phyloP scores from a whole-genome alignment of 768 basidiomycete species.

The Exidia glandulosa region DNA sequence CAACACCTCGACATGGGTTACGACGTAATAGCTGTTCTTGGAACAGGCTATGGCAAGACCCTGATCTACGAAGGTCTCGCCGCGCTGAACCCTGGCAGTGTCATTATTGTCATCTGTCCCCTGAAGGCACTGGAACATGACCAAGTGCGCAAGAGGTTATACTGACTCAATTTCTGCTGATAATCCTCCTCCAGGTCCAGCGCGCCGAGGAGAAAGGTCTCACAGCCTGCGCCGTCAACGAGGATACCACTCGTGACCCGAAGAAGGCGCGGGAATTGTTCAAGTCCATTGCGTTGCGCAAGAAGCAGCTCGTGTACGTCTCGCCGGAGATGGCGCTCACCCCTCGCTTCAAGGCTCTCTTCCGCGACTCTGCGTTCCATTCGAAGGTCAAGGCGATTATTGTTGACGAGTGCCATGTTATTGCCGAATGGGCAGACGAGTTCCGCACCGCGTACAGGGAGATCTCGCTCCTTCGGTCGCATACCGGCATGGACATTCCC shows the following conservation, averaged over 20 bases:
- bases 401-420: not conserved
- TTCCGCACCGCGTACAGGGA: not conserved
- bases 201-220: conserved; percentile 16
- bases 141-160: conserved; percentile 12
- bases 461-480: not conserved
- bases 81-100: conserved; percentile 6
- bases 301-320: not conserved
- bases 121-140: conserved; percentile 21
- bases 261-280: not conserved
- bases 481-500: not conserved
- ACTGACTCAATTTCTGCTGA: not conserved
- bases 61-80: conserved; percentile 19
- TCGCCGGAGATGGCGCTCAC: not conserved
- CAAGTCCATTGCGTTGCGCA: not conserved
- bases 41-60: conserved; percentile 20
- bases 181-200: conserved; percentile 1
- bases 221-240: conserved; percentile 16
- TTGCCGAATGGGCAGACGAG: not conserved
- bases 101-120: conserved; percentile 17
- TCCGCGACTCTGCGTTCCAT: not conserved
- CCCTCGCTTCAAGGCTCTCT: not conserved
- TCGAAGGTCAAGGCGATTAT: not conserved
- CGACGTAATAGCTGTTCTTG: conserved; percentile 5
- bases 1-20: not conserved
- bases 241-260: conserved; percentile 11